Evolutionary conservation across 352 stramenopile species (phyloP), one percentile per base, ranked within the genome.

Genomic region (Pythium rishiriense): DNA sequence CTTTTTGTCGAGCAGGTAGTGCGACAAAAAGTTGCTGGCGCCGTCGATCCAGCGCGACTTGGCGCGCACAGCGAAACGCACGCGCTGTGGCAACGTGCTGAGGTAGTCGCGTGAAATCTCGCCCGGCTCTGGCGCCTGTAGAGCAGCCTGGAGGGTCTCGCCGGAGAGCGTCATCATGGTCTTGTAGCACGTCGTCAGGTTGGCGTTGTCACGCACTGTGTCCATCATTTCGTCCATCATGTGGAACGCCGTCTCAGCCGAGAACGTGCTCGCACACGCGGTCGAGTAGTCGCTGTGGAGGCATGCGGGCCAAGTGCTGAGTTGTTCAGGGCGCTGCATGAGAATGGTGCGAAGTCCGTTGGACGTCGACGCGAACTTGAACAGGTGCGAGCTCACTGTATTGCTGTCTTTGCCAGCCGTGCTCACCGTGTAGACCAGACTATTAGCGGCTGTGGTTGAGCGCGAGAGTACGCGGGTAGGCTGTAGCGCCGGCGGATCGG

Each of bases 21-120:
- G 66, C 54, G 61, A 69, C 17, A 73, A 42, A 35, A 73, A 66
- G 26, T 62, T 69, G 37, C 66, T 66, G 6, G 66, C 61, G 11
- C 56, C 52, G n/a, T 64, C 54, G 37, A 73, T 62, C 66, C 66
- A 73, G 9, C 66, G 66, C 11, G 66, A 53, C 52, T 73, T 73
- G 41, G 66, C 60, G 17, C 66, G 66, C 12, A 66, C 53, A 1
- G 56, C 66, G 48, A 73, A 73, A 10, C 66, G 66, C 41, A 73
- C 61, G 15, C 66, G 66, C 31, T 73, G 60, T 4, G 66, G 66
- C 17, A 73, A 46, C 19, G 56, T 65, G n/a, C 55, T 61, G 25
- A 73, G 56, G 41, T 57, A 69, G 35, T 62, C 51, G 8, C 66
- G 62, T 1, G 51, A 52, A 7, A 62, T n/a, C 26, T 63, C 56